Percentiles rank a stretch among this genome's conserved stretches.
phyloP scores from a whole-genome alignment of 176 grass and related monocot genomes.

The Thinopyrum elongatum region DNA sequence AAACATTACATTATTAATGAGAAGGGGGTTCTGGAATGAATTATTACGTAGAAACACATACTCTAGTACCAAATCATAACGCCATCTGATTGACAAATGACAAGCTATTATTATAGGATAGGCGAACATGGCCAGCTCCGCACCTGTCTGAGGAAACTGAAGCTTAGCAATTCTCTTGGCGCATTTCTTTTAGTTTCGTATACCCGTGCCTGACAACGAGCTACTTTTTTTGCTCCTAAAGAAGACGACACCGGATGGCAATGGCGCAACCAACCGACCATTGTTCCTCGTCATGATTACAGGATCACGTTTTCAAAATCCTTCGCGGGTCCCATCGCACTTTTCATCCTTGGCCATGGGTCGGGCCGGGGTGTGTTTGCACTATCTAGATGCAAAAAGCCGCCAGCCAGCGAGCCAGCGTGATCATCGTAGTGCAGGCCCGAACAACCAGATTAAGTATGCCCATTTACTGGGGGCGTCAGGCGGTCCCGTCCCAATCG shows the following conservation, averaged over 20 bases:
- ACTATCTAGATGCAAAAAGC: not conserved
- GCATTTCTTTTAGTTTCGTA: not conserved
- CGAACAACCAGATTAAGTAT: not conserved
- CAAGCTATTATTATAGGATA: not conserved
- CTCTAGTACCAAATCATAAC: not conserved
- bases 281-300: conserved; percentile 1
- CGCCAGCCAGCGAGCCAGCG: not conserved
- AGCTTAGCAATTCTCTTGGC: not conserved
- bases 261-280: not conserved
- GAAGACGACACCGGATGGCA: not conserved
- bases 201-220: not conserved
- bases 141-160: not conserved
- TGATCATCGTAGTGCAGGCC: not conserved
- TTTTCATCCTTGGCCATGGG: not conserved
- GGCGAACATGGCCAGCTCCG: conserved; percentile 42
- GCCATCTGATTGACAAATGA: not conserved
- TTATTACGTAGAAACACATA: not conserved
- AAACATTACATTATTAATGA: not conserved
- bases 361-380: not conserved
- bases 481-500: conserved; percentile 1
- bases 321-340: not conserved
- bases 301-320: not conserved
- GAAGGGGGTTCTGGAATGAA: not conserved
- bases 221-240: not conserved
- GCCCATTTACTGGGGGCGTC: not conserved